phyloP scores from a whole-genome alignment of 2,329 filamentous ascomycete species.

The Penicillium verrucosum region DNA sequence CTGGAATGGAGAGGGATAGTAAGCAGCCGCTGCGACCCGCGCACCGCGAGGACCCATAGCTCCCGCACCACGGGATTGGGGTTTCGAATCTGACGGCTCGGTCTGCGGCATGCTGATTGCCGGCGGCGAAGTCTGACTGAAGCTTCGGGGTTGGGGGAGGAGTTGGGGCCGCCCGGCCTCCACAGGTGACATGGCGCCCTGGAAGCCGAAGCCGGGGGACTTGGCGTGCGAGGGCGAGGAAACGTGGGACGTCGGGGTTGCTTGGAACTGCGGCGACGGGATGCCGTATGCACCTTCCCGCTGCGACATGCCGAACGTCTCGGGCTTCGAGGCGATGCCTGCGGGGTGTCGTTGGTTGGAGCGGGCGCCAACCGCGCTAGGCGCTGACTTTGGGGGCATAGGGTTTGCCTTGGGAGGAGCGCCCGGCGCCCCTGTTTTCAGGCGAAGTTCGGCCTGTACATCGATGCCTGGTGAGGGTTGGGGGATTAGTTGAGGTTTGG shows the following conservation, averaged over 20 bases:
- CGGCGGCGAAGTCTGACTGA: constrained; percentile 34
- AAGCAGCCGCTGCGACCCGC: constrained; percentile 50
- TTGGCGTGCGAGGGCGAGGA: constrained; percentile 63
- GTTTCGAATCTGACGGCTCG: constrained; percentile 36
- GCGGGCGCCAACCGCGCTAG: constrained; percentile 77
- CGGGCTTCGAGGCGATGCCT: constrained; percentile 70
- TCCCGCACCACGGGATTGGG: constrained; percentile 19
- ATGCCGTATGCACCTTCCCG: constrained; percentile 38
- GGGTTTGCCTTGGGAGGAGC: constrained; percentile 61
- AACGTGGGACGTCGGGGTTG: constrained; percentile 76
- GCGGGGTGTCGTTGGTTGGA: constrained; percentile 67
- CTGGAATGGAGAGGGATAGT: constrained; percentile 84
- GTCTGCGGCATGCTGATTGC: constrained; percentile 38
- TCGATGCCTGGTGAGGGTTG: constrained; percentile 68
- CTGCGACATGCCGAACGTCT: constrained; percentile 50
- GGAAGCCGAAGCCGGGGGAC: constrained; percentile 60
- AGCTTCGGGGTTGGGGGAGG: constrained; percentile 36
- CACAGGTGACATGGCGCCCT: constrained; percentile 61
- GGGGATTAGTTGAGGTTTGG: constrained; percentile 4
- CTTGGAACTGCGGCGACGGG: constrained; percentile 70
- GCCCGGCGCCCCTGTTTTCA: constrained; percentile 85
- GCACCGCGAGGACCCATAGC: constrained; percentile 29
- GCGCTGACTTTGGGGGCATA: constrained; percentile 67
- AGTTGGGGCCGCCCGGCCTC: constrained; percentile 46
- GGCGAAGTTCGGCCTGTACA: constrained; percentile 89